A percentile compares a stretch with the other conserved stretches of the same genome.
Evolutionary conservation across 768 basidiomycete species (phyloP).

Genomic region (Lactifluus rugatus): DNA sequence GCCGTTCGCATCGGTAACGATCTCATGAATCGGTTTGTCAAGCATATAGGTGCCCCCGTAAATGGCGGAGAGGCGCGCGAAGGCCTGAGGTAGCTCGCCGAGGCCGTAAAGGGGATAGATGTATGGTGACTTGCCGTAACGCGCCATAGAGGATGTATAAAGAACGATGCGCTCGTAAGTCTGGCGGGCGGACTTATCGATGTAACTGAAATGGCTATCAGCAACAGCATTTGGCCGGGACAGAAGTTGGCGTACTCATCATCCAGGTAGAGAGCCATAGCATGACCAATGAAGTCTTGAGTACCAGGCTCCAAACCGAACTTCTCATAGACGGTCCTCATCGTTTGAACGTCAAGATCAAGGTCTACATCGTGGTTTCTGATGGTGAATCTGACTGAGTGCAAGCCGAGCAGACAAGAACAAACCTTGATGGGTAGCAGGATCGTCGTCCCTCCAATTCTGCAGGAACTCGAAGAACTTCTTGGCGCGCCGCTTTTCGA

Average conservation of each 20-base stretch:
- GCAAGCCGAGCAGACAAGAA: neutral
- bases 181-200: constrained; percentile 81
- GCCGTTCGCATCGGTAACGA: constrained; percentile 77
- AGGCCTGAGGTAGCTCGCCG: constrained; percentile 97
- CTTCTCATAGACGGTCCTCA: constrained; percentile 93
- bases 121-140: constrained; percentile 98
- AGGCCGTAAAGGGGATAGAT: constrained; percentile 99
- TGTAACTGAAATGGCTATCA: constrained; percentile 52
- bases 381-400: neutral
- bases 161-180: constrained; percentile 92
- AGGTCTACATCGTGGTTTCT: constrained; percentile 44
- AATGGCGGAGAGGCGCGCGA: constrained; percentile 95
- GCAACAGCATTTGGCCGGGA: neutral
- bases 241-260: constrained; percentile 64
- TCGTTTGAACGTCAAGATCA: constrained; percentile 80
- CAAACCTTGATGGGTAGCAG: constrained; percentile 90
- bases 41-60: constrained; percentile 99
- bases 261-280: constrained; percentile 97
- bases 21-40: constrained; percentile 86
- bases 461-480: constrained; percentile 98
- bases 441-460: constrained; percentile 90
- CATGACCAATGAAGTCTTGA: constrained; percentile 98
- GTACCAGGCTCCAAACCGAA: constrained; percentile 96
- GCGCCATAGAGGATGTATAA: constrained; percentile 97
- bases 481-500: constrained; percentile 96